Conservation (phyloP, 2,329 filamentous ascomycete genomes). For the Penicillium sp. region DNA sequence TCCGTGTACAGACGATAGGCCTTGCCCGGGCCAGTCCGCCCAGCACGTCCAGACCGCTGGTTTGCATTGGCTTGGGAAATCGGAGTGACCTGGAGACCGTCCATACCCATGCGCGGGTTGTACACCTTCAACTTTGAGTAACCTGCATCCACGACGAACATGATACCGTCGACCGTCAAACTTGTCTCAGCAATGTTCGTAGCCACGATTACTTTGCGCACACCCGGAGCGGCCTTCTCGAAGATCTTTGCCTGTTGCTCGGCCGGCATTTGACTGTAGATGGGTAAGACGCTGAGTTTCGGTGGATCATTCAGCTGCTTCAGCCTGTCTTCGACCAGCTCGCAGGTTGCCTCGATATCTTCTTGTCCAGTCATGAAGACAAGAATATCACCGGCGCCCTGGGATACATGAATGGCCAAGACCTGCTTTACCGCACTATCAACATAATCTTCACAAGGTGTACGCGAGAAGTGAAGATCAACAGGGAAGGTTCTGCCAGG, state of each 20-base stretch:
- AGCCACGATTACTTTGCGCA: conserved; percentile 95
- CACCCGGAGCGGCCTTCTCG: conserved; percentile 82
- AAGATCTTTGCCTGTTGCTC: conserved; percentile 98
- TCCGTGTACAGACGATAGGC: conserved; percentile 94
- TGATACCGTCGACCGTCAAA: conserved; percentile 96
- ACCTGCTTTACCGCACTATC: conserved; percentile 96
- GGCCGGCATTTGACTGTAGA: conserved; percentile 99
- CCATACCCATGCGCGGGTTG: conserved; percentile 99
- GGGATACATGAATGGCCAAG: conserved; percentile 91
- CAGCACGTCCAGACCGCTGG: conserved; percentile 89
- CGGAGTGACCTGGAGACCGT: conserved; percentile 94
- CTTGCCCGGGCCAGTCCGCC: conserved; percentile 91
- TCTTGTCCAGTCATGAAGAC: conserved; percentile 99
- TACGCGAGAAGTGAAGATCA: conserved; percentile 91
- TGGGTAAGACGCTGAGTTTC: conserved; percentile 89
- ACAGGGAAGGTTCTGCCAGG: conserved; percentile 96
- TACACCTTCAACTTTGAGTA: conserved; percentile 99
- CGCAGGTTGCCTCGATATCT: conserved; percentile 95
- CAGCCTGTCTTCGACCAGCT: conserved; percentile 82
- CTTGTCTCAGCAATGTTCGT: conserved; percentile 99
- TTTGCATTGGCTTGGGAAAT: conserved; percentile 96
- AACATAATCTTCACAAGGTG: conserved; percentile 95
- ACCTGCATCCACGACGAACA: conserved; percentile 96
- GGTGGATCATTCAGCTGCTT: conserved; percentile 90
- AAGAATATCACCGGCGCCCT: conserved; percentile 87